A percentile compares a stretch with the other conserved stretches of the same genome.
phyloP scores from a whole-genome alignment of 345 rosid species.

The Cardamine occulta region DNA sequence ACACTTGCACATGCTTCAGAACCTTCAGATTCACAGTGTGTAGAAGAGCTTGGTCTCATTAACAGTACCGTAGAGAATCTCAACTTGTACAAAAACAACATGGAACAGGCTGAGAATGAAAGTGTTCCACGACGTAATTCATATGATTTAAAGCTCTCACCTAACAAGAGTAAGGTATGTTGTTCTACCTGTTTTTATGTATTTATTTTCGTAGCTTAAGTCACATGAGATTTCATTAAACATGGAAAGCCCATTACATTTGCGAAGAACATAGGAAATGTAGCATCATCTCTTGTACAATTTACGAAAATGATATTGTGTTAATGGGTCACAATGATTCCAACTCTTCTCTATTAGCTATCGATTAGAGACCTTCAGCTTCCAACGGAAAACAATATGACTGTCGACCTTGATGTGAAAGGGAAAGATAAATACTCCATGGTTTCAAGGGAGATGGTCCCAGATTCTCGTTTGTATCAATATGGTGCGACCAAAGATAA shows the following conservation, averaged over 20 bases:
- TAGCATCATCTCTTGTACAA: constrained; percentile 11
- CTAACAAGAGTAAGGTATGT: constrained; percentile 52
- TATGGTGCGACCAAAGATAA: constrained; percentile 36
- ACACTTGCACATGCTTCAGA: constrained; percentile 47
- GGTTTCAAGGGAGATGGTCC: constrained; percentile 25
- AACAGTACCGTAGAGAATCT: constrained; percentile 56
- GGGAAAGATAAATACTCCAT: constrained; percentile 38
- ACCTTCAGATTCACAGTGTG: constrained; percentile 44
- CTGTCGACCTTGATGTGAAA: constrained; percentile 43
- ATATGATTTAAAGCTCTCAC: constrained; percentile 38
- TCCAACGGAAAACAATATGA: constrained; percentile 33
- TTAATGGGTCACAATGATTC: constrained; percentile 39
- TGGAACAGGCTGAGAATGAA: constrained; percentile 37
- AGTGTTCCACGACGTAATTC: constrained; percentile 29
- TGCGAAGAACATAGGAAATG: background rate
- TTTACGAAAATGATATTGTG: constrained; percentile 24
- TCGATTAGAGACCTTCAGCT: constrained; percentile 46
- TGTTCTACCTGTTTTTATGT: background rate
- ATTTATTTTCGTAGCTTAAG: constrained; percentile 2
- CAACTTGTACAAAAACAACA: constrained; percentile 43
- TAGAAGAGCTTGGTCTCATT: constrained; percentile 51
- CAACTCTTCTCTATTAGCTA: constrained; percentile 37
- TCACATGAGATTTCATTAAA: constrained; percentile 5
- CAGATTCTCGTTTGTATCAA: constrained; percentile 39
- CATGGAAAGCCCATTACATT: constrained; percentile 4